Evolutionary conservation across 2,329 filamentous ascomycete genomes (phyloP).

Genomic region (Chaetomiaceae sp.): DNA sequence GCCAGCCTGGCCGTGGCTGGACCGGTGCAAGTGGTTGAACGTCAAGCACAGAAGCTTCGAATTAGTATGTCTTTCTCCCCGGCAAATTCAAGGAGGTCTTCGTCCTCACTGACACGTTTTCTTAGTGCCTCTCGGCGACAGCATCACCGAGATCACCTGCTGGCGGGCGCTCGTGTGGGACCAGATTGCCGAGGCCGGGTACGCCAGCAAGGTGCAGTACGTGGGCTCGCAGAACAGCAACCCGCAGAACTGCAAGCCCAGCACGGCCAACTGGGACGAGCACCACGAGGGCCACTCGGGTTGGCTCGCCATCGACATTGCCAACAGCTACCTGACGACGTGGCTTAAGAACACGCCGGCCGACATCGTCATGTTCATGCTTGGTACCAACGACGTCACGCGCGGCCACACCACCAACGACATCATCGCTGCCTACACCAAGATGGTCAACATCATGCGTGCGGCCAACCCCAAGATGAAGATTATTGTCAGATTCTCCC

Average conservation of each 20-base stretch:
- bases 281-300: constrained; percentile 41
- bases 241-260: constrained; percentile 31
- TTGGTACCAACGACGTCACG: constrained; percentile 40
- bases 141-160: constrained; percentile 41
- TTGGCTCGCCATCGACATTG: constrained; percentile 38
- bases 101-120: background rate
- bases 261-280: constrained; percentile 31
- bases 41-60: constrained; percentile 19
- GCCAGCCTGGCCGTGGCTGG: constrained; percentile 12
- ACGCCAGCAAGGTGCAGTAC: constrained; percentile 34
- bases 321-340: constrained; percentile 33
- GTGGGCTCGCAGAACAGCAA: constrained; percentile 37
- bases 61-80: constrained; percentile 14
- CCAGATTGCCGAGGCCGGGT: constrained; percentile 30
- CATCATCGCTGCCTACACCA: constrained; percentile 35
- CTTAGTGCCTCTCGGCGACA: constrained; percentile 38
- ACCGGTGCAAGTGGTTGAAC: constrained; percentile 14
- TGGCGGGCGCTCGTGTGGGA: constrained; percentile 40
- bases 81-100: background rate
- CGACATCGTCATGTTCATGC: constrained; percentile 41
- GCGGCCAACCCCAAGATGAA: constrained; percentile 33
- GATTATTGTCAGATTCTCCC: constrained; percentile 33
- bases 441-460: constrained; percentile 34
- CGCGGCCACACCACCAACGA: constrained; percentile 27
- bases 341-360: constrained; percentile 35